A percentile compares a stretch with the other conserved stretches of the same genome.
phyloP scores from a whole-genome alignment of 2,329 filamentous ascomycete species.

The Aspergillus brasiliensis region DNA sequence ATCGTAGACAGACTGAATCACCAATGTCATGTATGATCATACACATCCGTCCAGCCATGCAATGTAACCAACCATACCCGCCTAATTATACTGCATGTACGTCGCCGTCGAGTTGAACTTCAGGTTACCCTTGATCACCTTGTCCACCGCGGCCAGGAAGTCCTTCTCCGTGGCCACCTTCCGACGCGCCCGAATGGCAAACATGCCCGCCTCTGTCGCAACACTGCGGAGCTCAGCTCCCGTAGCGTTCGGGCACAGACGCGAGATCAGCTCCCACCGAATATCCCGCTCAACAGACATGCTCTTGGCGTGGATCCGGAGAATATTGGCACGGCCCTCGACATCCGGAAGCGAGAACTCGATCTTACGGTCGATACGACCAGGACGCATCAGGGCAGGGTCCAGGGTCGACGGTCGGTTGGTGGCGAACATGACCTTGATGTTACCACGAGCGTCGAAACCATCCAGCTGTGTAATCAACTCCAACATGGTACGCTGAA shows the following conservation, averaged over 20 bases:
- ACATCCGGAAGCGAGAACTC: conserved; percentile 97
- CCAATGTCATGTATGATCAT: conserved; percentile 35
- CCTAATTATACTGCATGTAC: conserved; percentile 98
- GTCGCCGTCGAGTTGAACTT: conserved; percentile 99
- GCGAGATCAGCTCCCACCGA: conserved; percentile 96
- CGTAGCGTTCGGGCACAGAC: conserved; percentile 94
- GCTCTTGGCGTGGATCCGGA: conserved; percentile 97
- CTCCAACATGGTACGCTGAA: conserved; percentile 97
- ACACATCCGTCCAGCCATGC: conserved; percentile 36
- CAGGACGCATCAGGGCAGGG: conserved; percentile 94
- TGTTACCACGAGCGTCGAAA: conserved; percentile 94
- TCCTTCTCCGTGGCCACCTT: conserved; percentile 99
- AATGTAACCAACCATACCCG: conserved; percentile 20
- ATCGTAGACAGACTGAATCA: conserved; percentile 26
- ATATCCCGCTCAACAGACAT: conserved; percentile 99
- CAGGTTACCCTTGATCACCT: conserved; percentile 98
- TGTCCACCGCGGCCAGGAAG: conserved; percentile 95
- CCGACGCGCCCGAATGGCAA: conserved; percentile 87
- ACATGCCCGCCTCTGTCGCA: conserved; percentile 98
- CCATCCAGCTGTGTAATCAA: conserved; percentile 95
- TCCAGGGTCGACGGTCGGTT: conserved; percentile 95
- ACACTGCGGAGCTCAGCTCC: conserved; percentile 95
- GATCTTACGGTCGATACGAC: conserved; percentile 97
- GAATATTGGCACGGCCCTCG: conserved; percentile 94
- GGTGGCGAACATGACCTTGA: conserved; percentile 99